These are phyloP conservation scores for Mrakia gelida DNA, from an alignment of 768 basidiomycete genomes.

Conservation along the genomic window DNA sequence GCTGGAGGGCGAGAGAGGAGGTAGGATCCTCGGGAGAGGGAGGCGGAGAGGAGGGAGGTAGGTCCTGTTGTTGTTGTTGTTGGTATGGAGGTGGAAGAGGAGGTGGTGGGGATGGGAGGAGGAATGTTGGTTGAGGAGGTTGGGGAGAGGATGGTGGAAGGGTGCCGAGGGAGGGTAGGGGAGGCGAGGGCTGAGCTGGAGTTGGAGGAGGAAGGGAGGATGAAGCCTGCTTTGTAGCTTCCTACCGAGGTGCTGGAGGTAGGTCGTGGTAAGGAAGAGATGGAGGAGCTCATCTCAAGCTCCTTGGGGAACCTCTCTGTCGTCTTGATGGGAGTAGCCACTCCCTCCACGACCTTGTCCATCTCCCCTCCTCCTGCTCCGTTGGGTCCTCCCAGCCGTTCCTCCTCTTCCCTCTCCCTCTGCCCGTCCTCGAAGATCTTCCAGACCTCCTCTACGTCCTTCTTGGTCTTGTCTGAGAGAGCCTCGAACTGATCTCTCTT, in stretches of 20 bases:
- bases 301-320: constrained; percentile 11
- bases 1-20: background rate
- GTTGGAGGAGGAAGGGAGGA: background rate
- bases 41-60: background rate
- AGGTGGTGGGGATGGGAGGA: background rate
- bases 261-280: background rate
- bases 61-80: background rate
- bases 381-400: background rate
- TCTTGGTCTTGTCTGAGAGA: constrained; percentile 38
- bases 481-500: constrained; percentile 38
- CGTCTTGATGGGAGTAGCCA: background rate
- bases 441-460: constrained; percentile 43
- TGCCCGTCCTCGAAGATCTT: constrained; percentile 36
- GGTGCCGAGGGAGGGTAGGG: background rate
- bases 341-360: background rate
- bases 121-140: background rate
- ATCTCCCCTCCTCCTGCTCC: background rate
- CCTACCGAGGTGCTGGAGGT: background rate
- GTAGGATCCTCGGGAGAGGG: background rate
- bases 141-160: background rate
- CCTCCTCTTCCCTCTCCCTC: background rate
- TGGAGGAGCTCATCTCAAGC: background rate
- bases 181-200: too few species aligned
- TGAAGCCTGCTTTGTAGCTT: background rate
- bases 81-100: background rate